These are phyloP conservation scores for Plasmodium relictum DNA, from an alignment of 169 alveolate genomes.

Conservation along the genomic window DNA sequence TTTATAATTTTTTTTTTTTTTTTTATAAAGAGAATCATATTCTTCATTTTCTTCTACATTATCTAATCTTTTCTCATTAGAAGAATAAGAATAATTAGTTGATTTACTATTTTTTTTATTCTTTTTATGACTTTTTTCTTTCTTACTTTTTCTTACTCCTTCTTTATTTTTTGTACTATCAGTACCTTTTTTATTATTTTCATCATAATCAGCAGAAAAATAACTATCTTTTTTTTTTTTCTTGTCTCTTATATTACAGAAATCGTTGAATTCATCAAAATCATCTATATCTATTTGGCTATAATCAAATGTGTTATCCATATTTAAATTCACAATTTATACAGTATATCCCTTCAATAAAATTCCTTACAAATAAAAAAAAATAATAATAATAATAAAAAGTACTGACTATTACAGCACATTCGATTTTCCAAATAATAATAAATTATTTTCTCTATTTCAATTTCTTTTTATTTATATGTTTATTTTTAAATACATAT, in stretches of 20 bases:
- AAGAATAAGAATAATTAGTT: background rate
- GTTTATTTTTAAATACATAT: no score
- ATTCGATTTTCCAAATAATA: no score
- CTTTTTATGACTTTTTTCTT: background rate
- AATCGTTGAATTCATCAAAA: slow-evolving; percentile 36
- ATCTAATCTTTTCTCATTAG: slow-evolving; percentile 1
- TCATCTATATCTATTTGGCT: slow-evolving; percentile 44
- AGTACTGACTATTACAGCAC: background rate
- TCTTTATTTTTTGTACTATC: slow-evolving; percentile 6
- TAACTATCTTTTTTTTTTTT: slow-evolving; percentile 26
- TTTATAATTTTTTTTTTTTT: slow-evolving; percentile 1
- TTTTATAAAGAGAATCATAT: background rate
- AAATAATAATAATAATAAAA: no score
- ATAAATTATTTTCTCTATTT: no score
- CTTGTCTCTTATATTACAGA: slow-evolving; percentile 1
- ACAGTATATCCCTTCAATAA: background rate
- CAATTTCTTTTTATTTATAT: no score
- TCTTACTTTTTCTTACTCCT: background rate
- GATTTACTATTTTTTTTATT: background rate
- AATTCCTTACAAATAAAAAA: no score
- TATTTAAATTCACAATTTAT: background rate
- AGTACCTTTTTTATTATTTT: slow-evolving; percentile 1
- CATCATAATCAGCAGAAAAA: background rate
- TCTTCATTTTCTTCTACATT: background rate
- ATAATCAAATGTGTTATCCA: slow-evolving; percentile 44